Evolutionary conservation across 2,329 filamentous ascomycete species (phyloP).

Genomic region (Colletotrichum orchidophilum): DNA sequence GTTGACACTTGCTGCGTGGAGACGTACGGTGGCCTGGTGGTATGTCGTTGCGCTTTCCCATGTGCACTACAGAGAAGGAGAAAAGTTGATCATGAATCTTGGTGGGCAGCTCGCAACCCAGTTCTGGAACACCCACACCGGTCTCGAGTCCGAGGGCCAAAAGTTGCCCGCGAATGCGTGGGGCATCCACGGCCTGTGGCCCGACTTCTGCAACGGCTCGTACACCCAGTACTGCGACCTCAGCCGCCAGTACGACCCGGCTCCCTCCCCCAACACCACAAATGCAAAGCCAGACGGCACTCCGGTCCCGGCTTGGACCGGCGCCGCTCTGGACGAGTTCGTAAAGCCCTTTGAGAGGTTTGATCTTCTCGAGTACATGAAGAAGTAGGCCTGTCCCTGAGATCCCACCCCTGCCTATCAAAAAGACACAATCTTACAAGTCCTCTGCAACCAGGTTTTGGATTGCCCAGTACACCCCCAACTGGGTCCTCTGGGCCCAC

Average conservation of each 20-base stretch:
- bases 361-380: conserved; percentile 73
- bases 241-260: conserved; percentile 70
- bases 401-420: background rate
- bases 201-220: conserved; percentile 59
- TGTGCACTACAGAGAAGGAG: background rate
- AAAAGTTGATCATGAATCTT: background rate
- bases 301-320: conserved; percentile 66
- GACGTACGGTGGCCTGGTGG: conserved; percentile 70
- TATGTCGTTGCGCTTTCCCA: no score
- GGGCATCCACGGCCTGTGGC: conserved; percentile 70
- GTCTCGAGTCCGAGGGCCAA: conserved; percentile 65
- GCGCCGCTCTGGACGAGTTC: conserved; percentile 66
- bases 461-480: conserved; percentile 66
- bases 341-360: conserved; percentile 65
- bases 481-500: conserved; percentile 71
- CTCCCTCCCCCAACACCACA: conserved; percentile 70
- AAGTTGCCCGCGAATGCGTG: conserved; percentile 65
- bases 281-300: conserved; percentile 61
- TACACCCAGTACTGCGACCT: conserved; percentile 76
- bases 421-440: conserved; percentile 38
- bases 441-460: conserved; percentile 49
- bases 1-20: conserved; percentile 73
- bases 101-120: conserved; percentile 61
- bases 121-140: conserved; percentile 73
- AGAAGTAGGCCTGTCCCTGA: conserved; percentile 49